Conservation (phyloP, 805 yeast genomes). For the Nakazawaea peltata region DNA sequence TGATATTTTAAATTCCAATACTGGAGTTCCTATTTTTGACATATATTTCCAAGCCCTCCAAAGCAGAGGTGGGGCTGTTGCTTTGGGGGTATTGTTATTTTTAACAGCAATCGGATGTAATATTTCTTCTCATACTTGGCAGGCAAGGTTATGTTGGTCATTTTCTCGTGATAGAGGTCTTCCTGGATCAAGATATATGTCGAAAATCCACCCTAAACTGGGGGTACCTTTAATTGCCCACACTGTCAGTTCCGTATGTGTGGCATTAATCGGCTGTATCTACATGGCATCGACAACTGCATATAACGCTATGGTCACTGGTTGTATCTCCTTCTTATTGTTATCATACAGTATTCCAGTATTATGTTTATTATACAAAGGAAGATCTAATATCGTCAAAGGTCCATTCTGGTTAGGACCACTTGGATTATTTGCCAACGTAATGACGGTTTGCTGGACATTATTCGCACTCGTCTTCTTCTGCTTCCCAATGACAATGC, state of each 20-base stretch:
- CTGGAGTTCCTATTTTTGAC: conserved; percentile 59
- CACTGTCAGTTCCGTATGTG: conserved; percentile 41
- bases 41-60: conserved; percentile 51
- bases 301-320: conserved; percentile 55
- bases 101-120: conserved; percentile 51
- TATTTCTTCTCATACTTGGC: conserved; percentile 60
- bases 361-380: conserved; percentile 35
- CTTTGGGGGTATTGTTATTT: conserved; percentile 39
- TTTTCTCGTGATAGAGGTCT: conserved; percentile 60
- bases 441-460: conserved; percentile 49
- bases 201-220: conserved; percentile 34
- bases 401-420: conserved; percentile 67
- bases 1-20: conserved; percentile 35
- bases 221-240: conserved; percentile 58
- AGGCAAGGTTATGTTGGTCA: conserved; percentile 61
- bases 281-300: conserved; percentile 63
- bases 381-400: conserved; percentile 42
- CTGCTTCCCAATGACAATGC: conserved; percentile 58
- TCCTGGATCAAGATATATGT: conserved; percentile 45
- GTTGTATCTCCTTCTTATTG: conserved; percentile 50
- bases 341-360: conserved; percentile 53
- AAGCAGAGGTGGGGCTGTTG: conserved; percentile 46
- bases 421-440: conserved; percentile 42
- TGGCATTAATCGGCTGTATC: conserved; percentile 50
- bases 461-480: conserved; percentile 51